Evolutionary conservation across 1,139 yeast genomes (phyloP).

Genomic region (Taphrina populina): DNA sequence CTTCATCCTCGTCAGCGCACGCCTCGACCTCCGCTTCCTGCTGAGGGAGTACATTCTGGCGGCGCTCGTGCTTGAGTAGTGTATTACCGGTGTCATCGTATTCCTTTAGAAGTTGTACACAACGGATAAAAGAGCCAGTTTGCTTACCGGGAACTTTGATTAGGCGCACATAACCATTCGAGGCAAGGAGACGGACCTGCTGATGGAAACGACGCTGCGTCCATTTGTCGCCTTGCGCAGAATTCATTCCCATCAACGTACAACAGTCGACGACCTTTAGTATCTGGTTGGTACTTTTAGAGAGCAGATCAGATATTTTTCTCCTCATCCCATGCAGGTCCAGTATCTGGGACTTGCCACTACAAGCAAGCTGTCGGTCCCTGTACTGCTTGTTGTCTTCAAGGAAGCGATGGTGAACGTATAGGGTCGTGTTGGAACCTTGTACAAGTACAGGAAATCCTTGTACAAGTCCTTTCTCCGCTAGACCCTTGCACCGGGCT

Average conservation of each 20-base stretch:
- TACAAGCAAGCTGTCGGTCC: not conserved
- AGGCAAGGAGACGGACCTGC: slow-evolving; percentile 1
- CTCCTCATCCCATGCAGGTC: slow-evolving; percentile 5
- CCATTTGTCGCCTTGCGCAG: slow-evolving; percentile 6
- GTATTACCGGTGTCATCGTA: not conserved
- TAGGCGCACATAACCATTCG: slow-evolving; percentile 14
- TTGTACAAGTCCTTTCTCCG: slow-evolving; percentile 11
- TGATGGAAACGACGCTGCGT: slow-evolving; percentile 7
- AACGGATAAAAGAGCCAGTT: slow-evolving; percentile 3
- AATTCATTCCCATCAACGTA: not conserved
- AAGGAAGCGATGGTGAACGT: slow-evolving; percentile 25
- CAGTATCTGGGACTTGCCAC: not conserved
- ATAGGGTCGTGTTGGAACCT: slow-evolving; percentile 9
- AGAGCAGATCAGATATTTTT: slow-evolving; percentile 7
- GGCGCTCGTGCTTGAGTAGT: slow-evolving; percentile 1
- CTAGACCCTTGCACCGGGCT: slow-evolving; percentile 11
- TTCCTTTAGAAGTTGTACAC: slow-evolving; percentile 23
- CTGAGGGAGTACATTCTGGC: not conserved
- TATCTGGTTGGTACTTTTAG: slow-evolving; percentile 10
- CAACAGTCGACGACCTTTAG: slow-evolving; percentile 6
- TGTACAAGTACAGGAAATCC: slow-evolving; percentile 17
- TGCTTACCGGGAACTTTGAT: slow-evolving; percentile 10
- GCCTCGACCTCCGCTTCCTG: not conserved
- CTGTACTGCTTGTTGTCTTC: slow-evolving; percentile 5
- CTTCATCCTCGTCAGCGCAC: not conserved